Evolutionary conservation across 73 alveolate species (phyloP).

Genomic region (Paramecium sonneborni): DNA sequence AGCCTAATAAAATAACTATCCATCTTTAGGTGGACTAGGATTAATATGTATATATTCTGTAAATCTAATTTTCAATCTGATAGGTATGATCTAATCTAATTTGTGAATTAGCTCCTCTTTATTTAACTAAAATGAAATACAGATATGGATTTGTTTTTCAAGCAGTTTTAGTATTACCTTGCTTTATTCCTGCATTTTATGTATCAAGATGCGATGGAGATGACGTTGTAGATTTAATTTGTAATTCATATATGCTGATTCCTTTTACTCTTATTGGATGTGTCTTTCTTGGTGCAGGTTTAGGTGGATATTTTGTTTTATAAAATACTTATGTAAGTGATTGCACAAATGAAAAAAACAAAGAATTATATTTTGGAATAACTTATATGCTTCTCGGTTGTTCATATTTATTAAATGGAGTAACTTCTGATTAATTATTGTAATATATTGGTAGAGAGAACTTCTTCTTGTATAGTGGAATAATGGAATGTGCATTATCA

Average conservation of each 20-base stretch:
- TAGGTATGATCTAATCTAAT: neutral
- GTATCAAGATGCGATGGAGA: neutral
- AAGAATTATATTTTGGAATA: neutral
- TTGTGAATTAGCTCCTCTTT: neutral
- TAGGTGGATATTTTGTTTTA: conserved; percentile 16
- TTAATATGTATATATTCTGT: neutral
- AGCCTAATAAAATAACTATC: neutral
- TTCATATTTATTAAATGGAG: conserved; percentile 25
- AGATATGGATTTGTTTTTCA: neutral
- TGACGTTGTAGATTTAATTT: neutral
- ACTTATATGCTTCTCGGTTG: neutral
- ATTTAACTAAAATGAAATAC: neutral
- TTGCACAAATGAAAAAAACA: neutral
- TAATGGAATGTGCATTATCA: neutral
- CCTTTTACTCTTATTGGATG: neutral
- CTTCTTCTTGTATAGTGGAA: neutral
- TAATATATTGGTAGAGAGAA: neutral
- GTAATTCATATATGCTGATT: neutral
- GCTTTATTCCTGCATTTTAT: neutral
- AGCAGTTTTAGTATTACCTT: neutral
- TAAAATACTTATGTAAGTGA: conserved; percentile 20
- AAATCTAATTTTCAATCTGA: neutral
- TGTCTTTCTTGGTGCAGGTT: neutral
- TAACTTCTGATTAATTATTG: neutral
- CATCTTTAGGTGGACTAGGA: neutral